These are phyloP conservation scores for Aspergillus ibericus DNA, from an alignment of 2,329 filamentous ascomycete species.

Conservation along the genomic window DNA sequence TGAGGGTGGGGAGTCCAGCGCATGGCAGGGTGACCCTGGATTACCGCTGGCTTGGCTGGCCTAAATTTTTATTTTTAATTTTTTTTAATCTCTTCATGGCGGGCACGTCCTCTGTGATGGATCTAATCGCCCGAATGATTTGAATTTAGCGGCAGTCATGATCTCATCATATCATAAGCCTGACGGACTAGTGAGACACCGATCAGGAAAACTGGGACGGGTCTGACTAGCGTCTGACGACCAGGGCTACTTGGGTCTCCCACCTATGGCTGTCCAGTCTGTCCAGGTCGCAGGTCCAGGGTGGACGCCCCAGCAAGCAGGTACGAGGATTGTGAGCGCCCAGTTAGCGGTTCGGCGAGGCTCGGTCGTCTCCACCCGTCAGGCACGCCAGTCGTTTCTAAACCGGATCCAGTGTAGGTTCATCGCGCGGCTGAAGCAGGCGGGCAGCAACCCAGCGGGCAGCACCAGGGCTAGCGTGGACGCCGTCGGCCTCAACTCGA, in stretches of 20 bases:
- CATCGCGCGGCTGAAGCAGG: conserved; percentile 1
- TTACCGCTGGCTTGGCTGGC: not conserved
- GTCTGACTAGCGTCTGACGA: not conserved
- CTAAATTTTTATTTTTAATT: conserved; percentile 2
- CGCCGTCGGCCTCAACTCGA: not conserved
- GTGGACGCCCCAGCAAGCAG: not conserved
- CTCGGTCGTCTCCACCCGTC: conserved; percentile 3
- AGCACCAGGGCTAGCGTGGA: not conserved
- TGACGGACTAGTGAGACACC: not conserved
- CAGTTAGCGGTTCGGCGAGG: not conserved
- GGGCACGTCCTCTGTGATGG: conserved; percentile 6
- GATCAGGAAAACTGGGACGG: not conserved
- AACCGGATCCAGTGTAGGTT: not conserved
- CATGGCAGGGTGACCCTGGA: conserved; percentile 19
- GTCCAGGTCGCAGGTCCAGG: not conserved
- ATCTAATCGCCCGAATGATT: conserved; percentile 12
- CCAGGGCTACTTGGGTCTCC: conserved; percentile 1
- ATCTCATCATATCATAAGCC: conserved; percentile 15
- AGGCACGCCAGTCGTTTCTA: conserved; percentile 1
- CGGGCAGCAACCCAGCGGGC: no score
- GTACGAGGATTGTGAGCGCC: conserved; percentile 1
- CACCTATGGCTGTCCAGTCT: not conserved
- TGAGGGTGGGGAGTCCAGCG: conserved; percentile 12
- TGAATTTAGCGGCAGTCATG: conserved; percentile 16
- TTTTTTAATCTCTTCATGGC: conserved; percentile 4